Evolutionary conservation across 1,139 yeast species (phyloP).

Genomic region (Debaryomyces coudertii): DNA sequence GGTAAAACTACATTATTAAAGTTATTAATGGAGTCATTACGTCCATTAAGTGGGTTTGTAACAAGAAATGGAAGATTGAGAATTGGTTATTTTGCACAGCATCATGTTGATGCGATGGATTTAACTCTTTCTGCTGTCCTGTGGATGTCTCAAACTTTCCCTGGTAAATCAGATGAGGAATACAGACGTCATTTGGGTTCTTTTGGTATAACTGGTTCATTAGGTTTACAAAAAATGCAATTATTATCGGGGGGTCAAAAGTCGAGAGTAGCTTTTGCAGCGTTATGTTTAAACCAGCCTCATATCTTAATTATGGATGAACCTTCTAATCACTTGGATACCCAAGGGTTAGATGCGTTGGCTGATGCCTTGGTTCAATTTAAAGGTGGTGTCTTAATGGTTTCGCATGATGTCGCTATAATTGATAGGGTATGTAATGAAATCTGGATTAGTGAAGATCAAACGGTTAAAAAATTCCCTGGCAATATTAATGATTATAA

Average conservation of each 20-base stretch:
- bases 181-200: slow-evolving; percentile 96
- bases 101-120: slow-evolving; percentile 98
- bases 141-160: slow-evolving; percentile 89
- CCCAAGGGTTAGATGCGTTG: slow-evolving; percentile 94
- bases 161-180: slow-evolving; percentile 95
- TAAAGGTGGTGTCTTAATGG: slow-evolving; percentile 96
- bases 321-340: slow-evolving; percentile 98
- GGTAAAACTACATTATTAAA: slow-evolving; percentile 96
- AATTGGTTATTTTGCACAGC: slow-evolving; percentile 98
- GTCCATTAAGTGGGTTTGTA: slow-evolving; percentile 75
- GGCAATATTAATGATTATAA: slow-evolving; percentile 89
- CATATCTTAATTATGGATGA: slow-evolving; percentile 93
- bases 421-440: slow-evolving; percentile 88
- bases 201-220: slow-evolving; percentile 93
- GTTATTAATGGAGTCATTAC: slow-evolving; percentile 73
- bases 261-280: slow-evolving; percentile 97
- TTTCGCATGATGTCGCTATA: slow-evolving; percentile 93
- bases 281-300: slow-evolving; percentile 87
- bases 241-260: slow-evolving; percentile 96
- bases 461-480: slow-evolving; percentile 74
- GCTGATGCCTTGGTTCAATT: slow-evolving; percentile 85
- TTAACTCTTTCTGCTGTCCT: slow-evolving; percentile 82
- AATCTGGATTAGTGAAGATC: slow-evolving; percentile 93
- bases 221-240: slow-evolving; percentile 90
- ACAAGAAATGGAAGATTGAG: slow-evolving; percentile 83